Percentiles rank a stretch among this genome's conserved stretches.
phyloP scores from a whole-genome alignment of 805 yeast genomes.

The Candida chilensis region DNA sequence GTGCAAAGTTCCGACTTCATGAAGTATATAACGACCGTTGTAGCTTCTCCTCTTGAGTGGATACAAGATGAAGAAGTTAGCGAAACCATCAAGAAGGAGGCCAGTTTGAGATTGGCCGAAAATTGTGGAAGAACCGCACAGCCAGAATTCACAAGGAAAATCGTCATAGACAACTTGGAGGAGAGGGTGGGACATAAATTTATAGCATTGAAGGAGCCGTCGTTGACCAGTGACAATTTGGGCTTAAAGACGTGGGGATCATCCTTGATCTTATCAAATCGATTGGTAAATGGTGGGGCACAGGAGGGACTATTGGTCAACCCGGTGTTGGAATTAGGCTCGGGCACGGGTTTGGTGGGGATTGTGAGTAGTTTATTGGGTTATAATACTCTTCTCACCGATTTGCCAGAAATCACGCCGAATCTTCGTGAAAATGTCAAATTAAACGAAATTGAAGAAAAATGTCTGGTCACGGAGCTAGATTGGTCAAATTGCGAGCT shows the following conservation, averaged over 20 bases:
- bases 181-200: constrained; percentile 9
- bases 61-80: constrained; percentile 18
- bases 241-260: constrained; percentile 98
- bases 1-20: constrained; percentile 24
- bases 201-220: constrained; percentile 62
- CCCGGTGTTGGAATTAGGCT: constrained; percentile 19
- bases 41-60: constrained; percentile 43
- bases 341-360: constrained; percentile 34
- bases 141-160: constrained; percentile 58
- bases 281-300: constrained; percentile 25
- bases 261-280: constrained; percentile 55
- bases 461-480: constrained; percentile 36
- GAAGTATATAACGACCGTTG: constrained; percentile 36
- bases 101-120: constrained; percentile 65
- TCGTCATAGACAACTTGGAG: constrained; percentile 32
- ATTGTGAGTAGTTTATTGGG: constrained; percentile 23
- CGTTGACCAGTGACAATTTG: constrained; percentile 75
- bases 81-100: constrained; percentile 37
- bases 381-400: constrained; percentile 49
- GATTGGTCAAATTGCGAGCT: constrained; percentile 71
- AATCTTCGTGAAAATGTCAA: constrained; percentile 55
- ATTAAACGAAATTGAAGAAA: constrained; percentile 29
- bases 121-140: constrained; percentile 80
- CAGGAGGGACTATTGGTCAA: constrained; percentile 8
- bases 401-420: constrained; percentile 65